Conservation (phyloP, 2,329 filamentous ascomycete species). For the Penicillium sp. region DNA sequence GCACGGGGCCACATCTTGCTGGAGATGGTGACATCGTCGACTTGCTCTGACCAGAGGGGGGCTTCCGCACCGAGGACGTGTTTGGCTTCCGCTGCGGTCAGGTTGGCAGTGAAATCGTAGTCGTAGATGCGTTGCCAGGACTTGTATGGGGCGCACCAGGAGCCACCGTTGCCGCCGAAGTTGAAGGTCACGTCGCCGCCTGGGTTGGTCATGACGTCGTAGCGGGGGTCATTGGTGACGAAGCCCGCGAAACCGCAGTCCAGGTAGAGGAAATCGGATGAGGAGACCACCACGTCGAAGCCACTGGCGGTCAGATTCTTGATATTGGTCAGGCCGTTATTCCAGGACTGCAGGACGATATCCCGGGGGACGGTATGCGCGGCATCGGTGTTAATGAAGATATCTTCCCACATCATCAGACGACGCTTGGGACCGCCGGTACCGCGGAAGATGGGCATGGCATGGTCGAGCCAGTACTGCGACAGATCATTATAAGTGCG, state of each 20-base stretch:
- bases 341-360: conserved; percentile 60
- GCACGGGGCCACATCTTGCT: conserved; percentile 61
- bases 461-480: conserved; percentile 59
- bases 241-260: conserved; percentile 61
- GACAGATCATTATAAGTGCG: conserved; percentile 57
- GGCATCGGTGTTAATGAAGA: conserved; percentile 50
- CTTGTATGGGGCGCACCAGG: conserved; percentile 64
- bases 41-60: conserved; percentile 59
- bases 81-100: conserved; percentile 51
- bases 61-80: conserved; percentile 58
- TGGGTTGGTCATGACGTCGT: conserved; percentile 59
- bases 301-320: conserved; percentile 54
- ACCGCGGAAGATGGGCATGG: conserved; percentile 55
- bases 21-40: conserved; percentile 57
- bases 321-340: conserved; percentile 57
- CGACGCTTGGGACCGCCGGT: conserved; percentile 49
- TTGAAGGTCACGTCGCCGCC: conserved; percentile 56
- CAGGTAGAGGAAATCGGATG: conserved; percentile 60
- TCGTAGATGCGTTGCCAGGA: conserved; percentile 64
- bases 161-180: conserved; percentile 57
- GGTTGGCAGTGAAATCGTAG: conserved; percentile 58
- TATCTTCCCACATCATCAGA: conserved; percentile 63
- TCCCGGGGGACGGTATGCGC: conserved; percentile 55
- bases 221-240: conserved; percentile 59
- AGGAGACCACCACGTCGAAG: conserved; percentile 61